These are phyloP conservation scores for Ceratocystis ficicola DNA, from an alignment of 2,329 filamentous ascomycete genomes.

Conservation along the genomic window DNA sequence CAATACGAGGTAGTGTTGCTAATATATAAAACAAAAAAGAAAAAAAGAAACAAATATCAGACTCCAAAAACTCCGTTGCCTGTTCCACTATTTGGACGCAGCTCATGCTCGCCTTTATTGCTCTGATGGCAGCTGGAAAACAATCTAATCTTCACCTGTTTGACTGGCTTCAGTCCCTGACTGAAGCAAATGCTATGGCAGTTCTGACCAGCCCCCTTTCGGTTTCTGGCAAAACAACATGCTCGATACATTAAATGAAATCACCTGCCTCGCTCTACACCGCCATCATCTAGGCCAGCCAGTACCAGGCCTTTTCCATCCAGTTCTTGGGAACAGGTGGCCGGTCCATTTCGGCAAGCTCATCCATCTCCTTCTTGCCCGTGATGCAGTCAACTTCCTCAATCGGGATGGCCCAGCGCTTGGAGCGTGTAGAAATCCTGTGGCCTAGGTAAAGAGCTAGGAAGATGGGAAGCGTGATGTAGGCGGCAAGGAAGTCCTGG, in stretches of 20 bases:
- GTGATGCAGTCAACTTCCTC: slow-evolving; percentile 44
- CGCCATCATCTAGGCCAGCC: slow-evolving; percentile 35
- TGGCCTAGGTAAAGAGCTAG: slow-evolving; percentile 48
- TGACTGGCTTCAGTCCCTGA: slow-evolving; percentile 27
- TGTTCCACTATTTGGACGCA: background rate
- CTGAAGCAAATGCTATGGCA: slow-evolving; percentile 9
- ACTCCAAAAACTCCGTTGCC: slow-evolving; percentile 6
- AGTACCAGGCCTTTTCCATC: slow-evolving; percentile 44
- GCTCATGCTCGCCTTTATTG: background rate
- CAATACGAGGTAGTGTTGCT: slow-evolving; percentile 26
- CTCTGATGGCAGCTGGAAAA: slow-evolving; percentile 32
- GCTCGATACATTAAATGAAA: background rate
- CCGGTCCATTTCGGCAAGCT: slow-evolving; percentile 39
- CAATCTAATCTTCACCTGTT: slow-evolving; percentile 26
- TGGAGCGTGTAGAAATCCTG: slow-evolving; percentile 40
- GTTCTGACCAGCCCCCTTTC: background rate
- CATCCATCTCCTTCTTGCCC: slow-evolving; percentile 52
- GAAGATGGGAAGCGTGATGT: slow-evolving; percentile 52
- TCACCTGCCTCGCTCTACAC: background rate
- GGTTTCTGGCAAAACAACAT: background rate
- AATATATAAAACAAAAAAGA: background rate
- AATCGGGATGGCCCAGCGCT: slow-evolving; percentile 31
- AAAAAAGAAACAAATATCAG: background rate
- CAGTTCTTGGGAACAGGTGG: slow-evolving; percentile 39
- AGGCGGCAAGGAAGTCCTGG: slow-evolving; percentile 51